Percentiles rank a stretch among this genome's conserved stretches.
Conservation (phyloP, 2,329 filamentous ascomycete species). For the Ascochyta lentis region DNA sequence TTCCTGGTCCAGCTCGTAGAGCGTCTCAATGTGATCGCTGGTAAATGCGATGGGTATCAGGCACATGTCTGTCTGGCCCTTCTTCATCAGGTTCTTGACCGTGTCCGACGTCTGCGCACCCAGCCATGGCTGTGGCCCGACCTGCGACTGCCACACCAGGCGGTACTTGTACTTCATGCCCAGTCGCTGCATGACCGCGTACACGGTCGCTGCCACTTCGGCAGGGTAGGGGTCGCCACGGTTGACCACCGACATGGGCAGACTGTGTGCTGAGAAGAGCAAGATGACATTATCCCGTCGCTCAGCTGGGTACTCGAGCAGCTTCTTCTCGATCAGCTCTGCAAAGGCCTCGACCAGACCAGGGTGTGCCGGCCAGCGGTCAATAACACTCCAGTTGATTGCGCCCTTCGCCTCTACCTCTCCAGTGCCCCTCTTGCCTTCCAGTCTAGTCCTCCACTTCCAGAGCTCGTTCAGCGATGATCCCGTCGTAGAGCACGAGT, state of each 20-base stretch:
- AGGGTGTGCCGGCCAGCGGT: constrained; percentile 92
- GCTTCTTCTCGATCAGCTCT: constrained; percentile 84
- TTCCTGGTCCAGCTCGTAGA: constrained; percentile 92
- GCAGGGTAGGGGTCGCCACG: constrained; percentile 94
- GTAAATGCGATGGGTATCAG: constrained; percentile 97
- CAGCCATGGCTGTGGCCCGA: constrained; percentile 93
- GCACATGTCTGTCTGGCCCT: constrained; percentile 89
- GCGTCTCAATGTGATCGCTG: constrained; percentile 97
- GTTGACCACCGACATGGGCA: constrained; percentile 98
- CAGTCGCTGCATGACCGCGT: constrained; percentile 93
- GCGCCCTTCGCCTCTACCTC: constrained; percentile 66
- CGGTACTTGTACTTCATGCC: constrained; percentile 90
- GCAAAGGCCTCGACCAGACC: constrained; percentile 93
- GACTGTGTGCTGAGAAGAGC: constrained; percentile 91
- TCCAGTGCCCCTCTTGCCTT: constrained; percentile 71
- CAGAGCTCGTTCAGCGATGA: constrained; percentile 96
- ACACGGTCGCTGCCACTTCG: constrained; percentile 93
- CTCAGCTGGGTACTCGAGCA: constrained; percentile 84
- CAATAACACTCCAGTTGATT: constrained; percentile 97
- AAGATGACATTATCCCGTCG: constrained; percentile 80
- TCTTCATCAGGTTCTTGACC: constrained; percentile 85
- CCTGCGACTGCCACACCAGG: constrained; percentile 97
- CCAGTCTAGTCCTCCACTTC: constrained; percentile 91
- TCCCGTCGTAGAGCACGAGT: constrained; percentile 96
- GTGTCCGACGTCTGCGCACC: constrained; percentile 91